These are phyloP conservation scores for Aspergillus asperescens DNA, from an alignment of 495 filamentous ascomycete genomes.

Conservation along the genomic window DNA sequence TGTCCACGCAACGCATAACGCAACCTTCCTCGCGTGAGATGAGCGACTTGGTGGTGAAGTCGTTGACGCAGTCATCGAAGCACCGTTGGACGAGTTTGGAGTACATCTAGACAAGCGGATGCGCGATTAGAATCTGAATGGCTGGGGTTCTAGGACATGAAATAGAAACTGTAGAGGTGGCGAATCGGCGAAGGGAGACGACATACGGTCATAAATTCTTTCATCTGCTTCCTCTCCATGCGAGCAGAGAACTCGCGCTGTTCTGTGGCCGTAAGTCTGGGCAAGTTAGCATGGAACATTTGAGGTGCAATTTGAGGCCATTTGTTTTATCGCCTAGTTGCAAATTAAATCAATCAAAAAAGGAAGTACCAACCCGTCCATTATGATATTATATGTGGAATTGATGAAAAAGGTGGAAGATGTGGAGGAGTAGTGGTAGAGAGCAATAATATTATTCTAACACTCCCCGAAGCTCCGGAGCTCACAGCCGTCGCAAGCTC, in stretches of 20 bases:
- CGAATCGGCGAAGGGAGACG: not conserved
- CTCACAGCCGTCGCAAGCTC: conserved; percentile 32
- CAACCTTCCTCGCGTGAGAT: conserved; percentile 81
- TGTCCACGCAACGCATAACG: conserved; percentile 88
- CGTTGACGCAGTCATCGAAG: conserved; percentile 95
- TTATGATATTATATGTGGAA: conserved; percentile 22
- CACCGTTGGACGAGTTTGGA: conserved; percentile 91
- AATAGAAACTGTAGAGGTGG: not conserved
- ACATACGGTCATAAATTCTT: conserved; percentile 93
- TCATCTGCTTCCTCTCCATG: conserved; percentile 95
- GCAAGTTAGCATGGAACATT: conserved; percentile 10
- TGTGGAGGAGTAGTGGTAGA: conserved; percentile 10
- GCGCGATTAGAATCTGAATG: not conserved
- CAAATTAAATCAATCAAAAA: not conserved
- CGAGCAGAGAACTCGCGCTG: conserved; percentile 85
- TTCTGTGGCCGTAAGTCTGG: conserved; percentile 68
- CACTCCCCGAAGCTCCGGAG: conserved; percentile 21
- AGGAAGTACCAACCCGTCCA: conserved; percentile 41
- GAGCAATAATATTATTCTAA: conserved; percentile 7
- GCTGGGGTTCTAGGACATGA: too few species aligned
- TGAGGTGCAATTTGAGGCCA: not conserved
- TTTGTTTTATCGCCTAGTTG: not conserved
- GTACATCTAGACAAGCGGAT: conserved; percentile 69
- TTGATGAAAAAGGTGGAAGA: not conserved
- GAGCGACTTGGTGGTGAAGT: conserved; percentile 96